Evolutionary conservation across 345 rosid genomes (phyloP), one percentile per base, ranked within the genome.

Genomic region (Eucalyptus lansdowneana): DNA sequence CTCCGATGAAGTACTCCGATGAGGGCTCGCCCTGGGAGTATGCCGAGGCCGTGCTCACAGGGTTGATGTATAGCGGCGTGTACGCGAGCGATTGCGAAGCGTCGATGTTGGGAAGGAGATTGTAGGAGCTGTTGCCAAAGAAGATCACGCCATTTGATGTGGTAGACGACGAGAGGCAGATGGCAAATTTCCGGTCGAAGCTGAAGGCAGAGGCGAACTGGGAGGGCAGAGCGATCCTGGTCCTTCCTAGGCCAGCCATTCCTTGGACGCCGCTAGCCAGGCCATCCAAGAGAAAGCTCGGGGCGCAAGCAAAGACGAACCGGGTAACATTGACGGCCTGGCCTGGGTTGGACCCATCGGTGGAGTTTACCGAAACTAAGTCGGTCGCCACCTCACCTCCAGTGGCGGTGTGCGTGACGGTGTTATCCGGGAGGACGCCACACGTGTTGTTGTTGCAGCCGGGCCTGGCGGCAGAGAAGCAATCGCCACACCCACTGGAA

Each of bases 371-470:
- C 1, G 96, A 92, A 9, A 94, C 93, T 9, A 93, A 93, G 88
- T 96, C 99, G 21, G 91, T 47, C 11, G 93, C 96, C 5, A 95
- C 9, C 85, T 95, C 96, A 2, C 99, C 97, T 12, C 92, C 42
- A 0, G 96, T 93, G 54, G 94, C 93, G 4, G 89, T 90, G 50
- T 42, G 12, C 7, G 94, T 93, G 50, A 95, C 90, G 27, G 96
- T 69, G 90, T 96, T 96, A 12, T 91, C 94, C 1, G 95, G 96
- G 5, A 12, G 3, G n/a, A 92, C 85, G 31, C 92, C 91, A 34
- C 98, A 96, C 6, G 97, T 94, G 91, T 95, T 92, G 89, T 94
- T 94, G 92, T 93, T 94, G 93, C 98, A 97, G 4, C 98, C 98
- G 3, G 99, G 97, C 80, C 92, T 89, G 1, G 95, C 93, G 15